Evolutionary conservation across 2,329 filamentous ascomycete genomes (phyloP), one percentile per base, ranked within the genome.

Genomic region (Endoconidiophora laricicola): DNA sequence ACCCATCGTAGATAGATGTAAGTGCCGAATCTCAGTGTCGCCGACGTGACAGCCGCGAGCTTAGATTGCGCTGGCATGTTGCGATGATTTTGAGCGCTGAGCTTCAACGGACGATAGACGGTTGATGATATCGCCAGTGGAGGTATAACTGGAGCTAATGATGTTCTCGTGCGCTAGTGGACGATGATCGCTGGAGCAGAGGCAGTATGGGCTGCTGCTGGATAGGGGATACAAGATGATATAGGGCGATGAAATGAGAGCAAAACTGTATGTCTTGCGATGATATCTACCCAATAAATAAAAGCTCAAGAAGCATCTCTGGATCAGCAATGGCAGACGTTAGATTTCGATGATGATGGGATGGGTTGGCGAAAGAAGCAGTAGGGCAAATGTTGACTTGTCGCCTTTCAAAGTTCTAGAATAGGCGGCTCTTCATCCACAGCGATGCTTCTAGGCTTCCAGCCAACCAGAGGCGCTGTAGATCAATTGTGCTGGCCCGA

Each of bases 1-100:
- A 78, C 76, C 74, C 76, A 79, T 68, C 78, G 66, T 47, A 82
- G 60, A 59, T 81, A 81, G 52, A 78, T 61, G 59, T 73, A 79
- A 14, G 71, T 66, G 29, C 65, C 62, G 58, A 65, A 58, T 55
- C 65, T 62, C 55, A 68, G 54, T n/a, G 59, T 58, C 37, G 61
- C 57, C 14, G 66, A 68, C 52, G 65, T 61, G 53, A 61, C 54
- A 38, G 60, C 61, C 36, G 65, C 59, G 40, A 61, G 37, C 36
- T 53, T 49, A 9, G 47, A 47, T 20, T 49, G 43, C 4, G 38
- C 29, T 6, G 47, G 44, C 52, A 53, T 53, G 37, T 37, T 50
- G 16, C 3, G 51, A 9, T 52, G 59, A 18, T 18, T 29, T 55
- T 57, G 44, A 65, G 61, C 10, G 10, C 36, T 18, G 18, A n/a